A percentile compares a stretch with the other conserved stretches of the same genome.
These are phyloP conservation scores for Tephrocybe sp. DNA, from an alignment of 768 basidiomycete genomes.

Conservation along the genomic window DNA sequence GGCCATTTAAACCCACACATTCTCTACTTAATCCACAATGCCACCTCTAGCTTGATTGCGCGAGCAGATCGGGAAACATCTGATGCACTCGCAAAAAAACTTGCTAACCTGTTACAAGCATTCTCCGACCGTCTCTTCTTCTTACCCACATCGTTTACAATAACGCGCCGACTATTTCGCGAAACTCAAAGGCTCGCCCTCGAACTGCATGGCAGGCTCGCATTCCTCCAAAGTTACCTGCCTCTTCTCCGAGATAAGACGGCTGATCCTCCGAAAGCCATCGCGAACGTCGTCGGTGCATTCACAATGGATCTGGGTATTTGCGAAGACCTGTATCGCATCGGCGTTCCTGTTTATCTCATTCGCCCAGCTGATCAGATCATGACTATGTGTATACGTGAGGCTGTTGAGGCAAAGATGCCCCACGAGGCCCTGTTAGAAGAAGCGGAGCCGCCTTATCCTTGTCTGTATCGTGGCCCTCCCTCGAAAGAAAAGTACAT, in stretches of 20 bases:
- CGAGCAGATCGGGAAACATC: neutral
- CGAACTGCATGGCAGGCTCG: neutral
- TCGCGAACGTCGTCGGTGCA: neutral
- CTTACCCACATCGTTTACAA: neutral
- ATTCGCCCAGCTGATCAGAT: neutral
- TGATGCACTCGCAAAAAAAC: neutral
- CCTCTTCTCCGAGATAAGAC: neutral
- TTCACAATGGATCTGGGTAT: neutral
- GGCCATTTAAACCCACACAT: neutral
- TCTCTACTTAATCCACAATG: neutral
- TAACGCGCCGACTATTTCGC: neutral
- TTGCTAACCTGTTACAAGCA: neutral
- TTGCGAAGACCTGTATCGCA: conserved; percentile 1
- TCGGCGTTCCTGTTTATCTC: conserved; percentile 5
- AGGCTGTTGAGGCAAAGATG: neutral
- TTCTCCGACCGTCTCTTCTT: neutral
- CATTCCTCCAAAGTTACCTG: neutral
- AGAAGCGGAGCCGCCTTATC: neutral
- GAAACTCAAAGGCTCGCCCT: neutral
- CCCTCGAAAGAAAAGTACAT: neutral
- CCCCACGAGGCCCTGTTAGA: neutral
- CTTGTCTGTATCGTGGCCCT: neutral
- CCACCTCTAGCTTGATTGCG: neutral
- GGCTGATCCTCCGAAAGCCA: neutral
- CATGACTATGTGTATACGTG: neutral